Evolutionary conservation across 2,329 filamentous ascomycete genomes (phyloP).

Genomic region (Thelonectria discophora): DNA sequence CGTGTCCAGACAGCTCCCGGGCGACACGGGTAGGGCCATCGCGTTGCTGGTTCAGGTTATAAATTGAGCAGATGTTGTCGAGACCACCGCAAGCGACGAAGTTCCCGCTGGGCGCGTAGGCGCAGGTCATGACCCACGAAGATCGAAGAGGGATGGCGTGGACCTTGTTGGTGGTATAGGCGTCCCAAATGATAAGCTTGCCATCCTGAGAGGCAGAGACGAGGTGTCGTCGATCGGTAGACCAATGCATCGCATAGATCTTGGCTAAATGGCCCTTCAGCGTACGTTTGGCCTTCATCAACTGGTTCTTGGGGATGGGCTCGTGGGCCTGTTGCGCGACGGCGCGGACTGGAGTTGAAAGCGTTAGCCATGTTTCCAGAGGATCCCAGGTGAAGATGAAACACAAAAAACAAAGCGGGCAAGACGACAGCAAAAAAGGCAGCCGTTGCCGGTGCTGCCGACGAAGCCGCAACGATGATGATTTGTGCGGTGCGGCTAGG

Average conservation of each 20-base stretch:
- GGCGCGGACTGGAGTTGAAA: conserved; percentile 74
- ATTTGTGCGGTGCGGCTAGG: background rate
- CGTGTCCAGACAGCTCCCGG: conserved; percentile 94
- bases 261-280: conserved; percentile 98
- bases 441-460: background rate
- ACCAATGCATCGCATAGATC: conserved; percentile 99
- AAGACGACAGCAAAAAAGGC: background rate
- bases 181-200: conserved; percentile 99
- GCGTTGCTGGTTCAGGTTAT: conserved; percentile 93
- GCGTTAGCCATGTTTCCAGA: conserved; percentile 39
- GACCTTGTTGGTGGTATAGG: conserved; percentile 99
- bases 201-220: conserved; percentile 98
- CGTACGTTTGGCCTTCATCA: conserved; percentile 97
- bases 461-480: conserved; percentile 17
- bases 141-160: conserved; percentile 97
- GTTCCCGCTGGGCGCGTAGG: conserved; percentile 97
- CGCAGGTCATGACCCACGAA: conserved; percentile 99
- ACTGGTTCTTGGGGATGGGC: conserved; percentile 84
- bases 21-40: conserved; percentile 98
- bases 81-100: conserved; percentile 98
- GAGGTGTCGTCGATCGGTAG: conserved; percentile 94
- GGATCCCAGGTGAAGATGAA: background rate
- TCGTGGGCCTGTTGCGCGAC: conserved; percentile 94
- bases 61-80: conserved; percentile 99
- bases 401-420: background rate